Evolutionary conservation across 371 early-diverging fungal species (phyloP), one percentile per base, ranked within the genome.

Genomic region (Mucor mucedo): DNA sequence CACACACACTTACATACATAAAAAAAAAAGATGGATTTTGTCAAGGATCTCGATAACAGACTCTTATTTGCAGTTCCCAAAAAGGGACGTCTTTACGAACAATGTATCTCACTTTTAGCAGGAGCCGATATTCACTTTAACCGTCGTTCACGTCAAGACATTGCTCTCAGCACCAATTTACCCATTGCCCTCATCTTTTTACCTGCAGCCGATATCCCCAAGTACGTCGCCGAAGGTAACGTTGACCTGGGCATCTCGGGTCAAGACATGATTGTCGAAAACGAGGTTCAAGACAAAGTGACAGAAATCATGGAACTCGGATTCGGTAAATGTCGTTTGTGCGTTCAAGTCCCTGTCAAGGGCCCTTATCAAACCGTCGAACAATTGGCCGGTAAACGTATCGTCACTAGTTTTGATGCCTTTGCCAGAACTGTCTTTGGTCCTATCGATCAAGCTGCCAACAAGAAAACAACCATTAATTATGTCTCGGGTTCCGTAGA

Each of bases 161-260:
- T 98, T 80, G 98, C 98, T 4, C 80, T 95, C 9, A 90, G 91
- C 41, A 89, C 92, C 59, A 98, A 97, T 78, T 84, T 93, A 56
- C 95, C 97, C 21, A 83, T 98, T 6, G 96, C 96, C 2, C 83
- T 98, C 47, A 90, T 98, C 52, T 98, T 98, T 75, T 80, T 98
- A 45, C 96, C 96, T 4, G 98, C 98, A 3, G 88, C 92, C 8
- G 97, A 98, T 73, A 98, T 98, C 64, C 93, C 97, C 53, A 92
- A 94, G 69, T 98, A 93, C 66, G 95, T 98, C 16, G 97, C 89
- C 38, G 92, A 94, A 44, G 97, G 98, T 32, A 92, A 93, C 69
- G 93, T 97, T 27, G 97, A 97, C 72, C 69, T 97, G 58, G 98
- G 98, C 35, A 96, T 98, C 59, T 97, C 98, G 5, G 98, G 98